Percentiles rank a stretch among this genome's conserved stretches.
Conservation (phyloP, 805 yeast species). For the Kluyveromyces nonfermentans region DNA sequence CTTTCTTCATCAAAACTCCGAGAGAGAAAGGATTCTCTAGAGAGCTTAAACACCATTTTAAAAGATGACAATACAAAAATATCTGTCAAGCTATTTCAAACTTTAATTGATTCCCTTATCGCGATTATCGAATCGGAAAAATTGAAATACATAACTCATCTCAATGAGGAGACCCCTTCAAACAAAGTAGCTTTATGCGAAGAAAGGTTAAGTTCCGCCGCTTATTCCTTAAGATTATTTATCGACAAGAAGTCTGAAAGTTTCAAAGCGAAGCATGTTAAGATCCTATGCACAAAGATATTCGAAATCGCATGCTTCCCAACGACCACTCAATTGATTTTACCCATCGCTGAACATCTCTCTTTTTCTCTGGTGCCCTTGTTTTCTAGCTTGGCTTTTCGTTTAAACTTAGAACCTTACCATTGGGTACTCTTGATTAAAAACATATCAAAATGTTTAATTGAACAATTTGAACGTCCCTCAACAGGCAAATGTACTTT, state of each 20-base stretch:
- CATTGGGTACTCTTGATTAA: constrained; percentile 19
- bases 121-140: constrained; percentile 31
- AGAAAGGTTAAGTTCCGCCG: constrained; percentile 15
- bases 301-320: constrained; percentile 18
- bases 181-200: constrained; percentile 25
- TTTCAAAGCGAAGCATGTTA: constrained; percentile 20
- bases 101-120: constrained; percentile 23
- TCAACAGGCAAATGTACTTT: constrained; percentile 21
- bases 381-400: constrained; percentile 14
- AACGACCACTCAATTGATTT: constrained; percentile 8
- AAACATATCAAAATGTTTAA: constrained; percentile 9
- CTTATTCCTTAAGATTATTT: constrained; percentile 23
- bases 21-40: constrained; percentile 46
- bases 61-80: constrained; percentile 16
- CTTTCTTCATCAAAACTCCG: constrained; percentile 43
- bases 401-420: constrained; percentile 16
- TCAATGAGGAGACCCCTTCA: constrained; percentile 16
- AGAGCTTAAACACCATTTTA: constrained; percentile 28
- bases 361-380: constrained; percentile 16
- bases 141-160: constrained; percentile 13
- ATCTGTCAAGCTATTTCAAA: constrained; percentile 14
- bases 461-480: constrained; percentile 8
- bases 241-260: constrained; percentile 22
- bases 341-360: constrained; percentile 18
- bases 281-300: constrained; percentile 13